Evolutionary conservation across 805 yeast species (phyloP).

Genomic region (Candida dendrica): DNA sequence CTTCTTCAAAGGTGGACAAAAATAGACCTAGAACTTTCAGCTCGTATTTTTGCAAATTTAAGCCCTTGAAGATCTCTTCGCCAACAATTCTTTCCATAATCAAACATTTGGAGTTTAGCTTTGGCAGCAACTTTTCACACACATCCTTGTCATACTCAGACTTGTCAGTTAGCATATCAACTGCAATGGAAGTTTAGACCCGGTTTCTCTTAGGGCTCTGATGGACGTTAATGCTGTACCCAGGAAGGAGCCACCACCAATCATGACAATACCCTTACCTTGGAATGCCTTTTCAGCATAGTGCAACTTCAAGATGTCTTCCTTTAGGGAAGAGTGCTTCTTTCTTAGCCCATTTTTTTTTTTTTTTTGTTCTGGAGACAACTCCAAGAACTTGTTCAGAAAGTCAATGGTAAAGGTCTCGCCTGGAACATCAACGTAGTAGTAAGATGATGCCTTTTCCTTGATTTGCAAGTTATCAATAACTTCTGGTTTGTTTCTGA

Average conservation of each 20-base stretch:
- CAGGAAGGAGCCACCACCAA: conserved; percentile 38
- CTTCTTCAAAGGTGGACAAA: conserved; percentile 38
- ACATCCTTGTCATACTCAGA: conserved; percentile 36
- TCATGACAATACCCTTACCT: conserved; percentile 27
- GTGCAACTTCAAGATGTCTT: conserved; percentile 8
- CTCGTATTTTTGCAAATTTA: conserved; percentile 19
- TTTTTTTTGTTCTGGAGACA: conserved; percentile 12
- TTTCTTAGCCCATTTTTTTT: conserved; percentile 13
- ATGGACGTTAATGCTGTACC: conserved; percentile 34
- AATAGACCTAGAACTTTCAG: conserved; percentile 33
- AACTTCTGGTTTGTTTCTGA: conserved; percentile 16
- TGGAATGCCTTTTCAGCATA: conserved; percentile 17
- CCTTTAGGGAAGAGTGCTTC: conserved; percentile 14
- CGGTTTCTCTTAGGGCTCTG: conserved; percentile 32
- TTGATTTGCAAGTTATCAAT: conserved; percentile 9
- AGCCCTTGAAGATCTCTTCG: conserved; percentile 11
- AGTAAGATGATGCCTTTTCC: conserved; percentile 20
- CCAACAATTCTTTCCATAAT: conserved; percentile 30
- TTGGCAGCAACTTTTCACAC: conserved; percentile 34
- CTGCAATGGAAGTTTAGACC: conserved; percentile 37
- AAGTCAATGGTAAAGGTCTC: conserved; percentile 22
- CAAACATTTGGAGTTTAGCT: conserved; percentile 36
- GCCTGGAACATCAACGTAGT: conserved; percentile 18
- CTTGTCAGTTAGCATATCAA: conserved; percentile 32
- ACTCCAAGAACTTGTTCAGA: conserved; percentile 8